Base-by-base conservation (phyloP, 805 yeast species). In the Metschnikowia peoriensis region DNA sequence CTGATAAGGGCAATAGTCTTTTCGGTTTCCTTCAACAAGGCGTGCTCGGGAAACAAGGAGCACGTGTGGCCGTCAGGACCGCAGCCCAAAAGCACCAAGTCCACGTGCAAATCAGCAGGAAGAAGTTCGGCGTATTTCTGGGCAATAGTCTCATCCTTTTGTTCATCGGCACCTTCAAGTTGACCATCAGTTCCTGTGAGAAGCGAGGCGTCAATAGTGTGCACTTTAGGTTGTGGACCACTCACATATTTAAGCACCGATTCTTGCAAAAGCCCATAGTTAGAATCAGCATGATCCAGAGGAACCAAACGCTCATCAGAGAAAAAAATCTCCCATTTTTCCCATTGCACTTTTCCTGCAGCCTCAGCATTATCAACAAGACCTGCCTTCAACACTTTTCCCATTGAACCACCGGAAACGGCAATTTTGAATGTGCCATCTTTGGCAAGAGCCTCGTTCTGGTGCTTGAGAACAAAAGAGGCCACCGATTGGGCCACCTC, bases 11-110 rank as follows among this genome's bases (percentile, higher is more conserved):
- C 82, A 52, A 91, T 85, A 41, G 70, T 68, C 54, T 76, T 72
- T 9, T 66, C 46, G 28, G 71, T 67, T 65, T 86, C 93, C 38
- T 78, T 57, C 51, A 91, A 75, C 61, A 89, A 76, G 54, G 68
- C 62, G 67, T 90, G 97, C 38, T 86, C 91, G 11, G 97, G 97
- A 81, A 91, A 91, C 57, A 91, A 75, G 0, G 97, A 91, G 72
- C 96, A 89, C 6, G 97, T 91, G 69, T 91, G 97, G 38, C 97
- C 97, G 64, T 91, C 97, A 37, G 97, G 97, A 7, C 97, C 97
- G 67, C 94, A 88, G 22, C 97, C 97, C 57, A 91, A 77, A 51
- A 90, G 72, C 22, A 91, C 73, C 61, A 90, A 72, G 68, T 91
- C 96, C 29, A 85, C 63, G 53, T 68, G 64, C 22, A 61, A 65